Evolutionary conservation across 208 protist species (phyloP), one percentile per base, ranked within the genome.

Genomic region (Angomonas ambiguus): DNA sequence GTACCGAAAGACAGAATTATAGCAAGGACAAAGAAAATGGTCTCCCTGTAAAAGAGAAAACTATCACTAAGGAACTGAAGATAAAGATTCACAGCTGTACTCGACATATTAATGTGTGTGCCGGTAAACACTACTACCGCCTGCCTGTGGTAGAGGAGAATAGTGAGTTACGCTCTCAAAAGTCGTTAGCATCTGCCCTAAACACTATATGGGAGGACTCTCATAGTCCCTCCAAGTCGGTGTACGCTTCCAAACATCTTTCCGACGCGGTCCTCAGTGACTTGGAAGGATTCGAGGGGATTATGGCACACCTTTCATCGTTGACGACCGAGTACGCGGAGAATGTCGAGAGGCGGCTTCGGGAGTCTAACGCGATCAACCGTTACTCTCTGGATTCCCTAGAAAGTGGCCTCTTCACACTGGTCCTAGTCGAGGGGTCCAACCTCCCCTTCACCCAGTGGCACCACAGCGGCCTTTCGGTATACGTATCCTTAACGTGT

Each of bases 61-160:
- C 57, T 33, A 33, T 3, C 34, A 10, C 18, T 25, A 30, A 53
- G 8, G 48, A 53, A 6, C 11, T 59, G 11, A 59, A 13, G 45
- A 49, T 25, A 5, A 27, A 28, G 6, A 53, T 42, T n/a, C 35
- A 62, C 20, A 34, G 6, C 16, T 4, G 31, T 34, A 62, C 25
- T 24, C 57, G 53, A 31, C 86, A 95, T 71, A 72, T 95, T 33
- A 85, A 82, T 35, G 86, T 95, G 6, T 95, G 89, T 62, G 81
- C 79, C 45, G 86, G 85, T 0, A 45, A 61, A 27, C 77, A 76
- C 41, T 95, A 83, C 74, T 95, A 95, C 74, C 72, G 70, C 33
- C 57, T 95, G 28, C 58, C 65, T 18, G 82, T 93, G 5, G 64
- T 93, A 3, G 79, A 93, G 63, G 49, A 38, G n/a, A 61, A 24